These are phyloP conservation scores for Gigaspora rosea DNA, from an alignment of 192 early-diverging fungal genomes.

Conservation along the genomic window DNA sequence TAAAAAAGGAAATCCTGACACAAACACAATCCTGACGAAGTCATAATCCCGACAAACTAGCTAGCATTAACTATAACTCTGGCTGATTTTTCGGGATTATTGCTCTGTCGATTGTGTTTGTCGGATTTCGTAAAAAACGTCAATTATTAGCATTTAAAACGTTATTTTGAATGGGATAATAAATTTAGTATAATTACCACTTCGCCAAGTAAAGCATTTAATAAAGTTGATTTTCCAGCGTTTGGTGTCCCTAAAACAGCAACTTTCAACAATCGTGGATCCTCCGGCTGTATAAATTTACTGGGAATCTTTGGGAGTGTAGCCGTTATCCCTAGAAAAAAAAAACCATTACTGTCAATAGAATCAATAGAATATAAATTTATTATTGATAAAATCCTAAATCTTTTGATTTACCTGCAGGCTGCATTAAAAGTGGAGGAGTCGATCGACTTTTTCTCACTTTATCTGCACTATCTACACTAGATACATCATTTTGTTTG, in stretches of 20 bases:
- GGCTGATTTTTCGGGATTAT: too few species aligned
- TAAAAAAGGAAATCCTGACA: constrained; percentile 4
- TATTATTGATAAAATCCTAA: neutral
- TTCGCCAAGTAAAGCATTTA: constrained; percentile 65
- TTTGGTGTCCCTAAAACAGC: constrained; percentile 71
- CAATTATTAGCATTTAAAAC: neutral
- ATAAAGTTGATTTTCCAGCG: constrained; percentile 76
- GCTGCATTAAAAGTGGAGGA: neutral
- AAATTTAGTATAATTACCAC: constrained; percentile 28
- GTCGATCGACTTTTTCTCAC: neutral
- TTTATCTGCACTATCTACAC: neutral
- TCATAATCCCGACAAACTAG: too few species aligned
- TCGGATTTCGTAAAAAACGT: neutral
- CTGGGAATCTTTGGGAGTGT: neutral
- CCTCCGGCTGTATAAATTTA: constrained; percentile 51
- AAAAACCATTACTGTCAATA: neutral
- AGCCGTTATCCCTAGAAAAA: neutral
- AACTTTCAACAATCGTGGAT: constrained; percentile 62
- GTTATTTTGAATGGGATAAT: neutral
- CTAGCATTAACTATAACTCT: too few species aligned
- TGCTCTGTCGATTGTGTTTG: neutral
- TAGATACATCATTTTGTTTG: neutral
- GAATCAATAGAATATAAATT: neutral
- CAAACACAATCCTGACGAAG: too few species aligned
- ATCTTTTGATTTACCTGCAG: neutral